These are phyloP conservation scores for Pichia insulana DNA, from an alignment of 805 yeast genomes.

Conservation along the genomic window DNA sequence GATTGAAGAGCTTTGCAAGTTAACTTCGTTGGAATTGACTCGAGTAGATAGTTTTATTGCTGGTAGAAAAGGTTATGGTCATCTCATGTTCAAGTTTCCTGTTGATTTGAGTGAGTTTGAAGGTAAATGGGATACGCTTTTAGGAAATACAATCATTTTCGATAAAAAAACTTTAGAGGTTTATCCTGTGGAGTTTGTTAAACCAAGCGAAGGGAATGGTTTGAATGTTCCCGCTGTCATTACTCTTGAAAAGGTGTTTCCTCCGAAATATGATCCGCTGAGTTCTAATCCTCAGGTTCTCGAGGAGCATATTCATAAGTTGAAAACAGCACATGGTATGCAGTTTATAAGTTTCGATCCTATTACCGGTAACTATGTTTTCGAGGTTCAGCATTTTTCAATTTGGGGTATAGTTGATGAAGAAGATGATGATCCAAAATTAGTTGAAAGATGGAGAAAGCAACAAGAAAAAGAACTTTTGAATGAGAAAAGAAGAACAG, in stretches of 20 bases:
- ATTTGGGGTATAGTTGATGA: constrained; percentile 85
- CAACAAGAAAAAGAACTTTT: constrained; percentile 19
- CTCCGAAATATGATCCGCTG: constrained; percentile 30
- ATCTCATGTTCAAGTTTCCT: constrained; percentile 54
- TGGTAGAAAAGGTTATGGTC: constrained; percentile 63
- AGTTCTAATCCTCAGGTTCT: constrained; percentile 19
- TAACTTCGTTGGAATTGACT: constrained; percentile 40
- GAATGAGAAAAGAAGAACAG: constrained; percentile 15
- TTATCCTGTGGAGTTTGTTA: constrained; percentile 43
- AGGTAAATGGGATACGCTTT: constrained; percentile 29
- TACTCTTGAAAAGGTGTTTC: constrained; percentile 53
- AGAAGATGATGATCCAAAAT: constrained; percentile 45
- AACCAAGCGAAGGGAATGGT: constrained; percentile 61
- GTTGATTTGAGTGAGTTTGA: constrained; percentile 58
- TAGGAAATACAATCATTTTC: constrained; percentile 39
- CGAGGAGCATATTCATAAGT: constrained; percentile 38
- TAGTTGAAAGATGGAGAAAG: constrained; percentile 24
- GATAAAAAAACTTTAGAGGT: constrained; percentile 48
- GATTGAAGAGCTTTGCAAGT: constrained; percentile 35
- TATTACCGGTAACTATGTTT: constrained; percentile 65
- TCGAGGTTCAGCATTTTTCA: constrained; percentile 84
- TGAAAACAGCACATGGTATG: constrained; percentile 57
- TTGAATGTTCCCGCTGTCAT: constrained; percentile 71
- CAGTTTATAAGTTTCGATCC: constrained; percentile 76
- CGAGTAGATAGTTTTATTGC: constrained; percentile 55